Conservation (phyloP, 1,139 yeast genomes). For the Eremothecium sinecaudum region DNA sequence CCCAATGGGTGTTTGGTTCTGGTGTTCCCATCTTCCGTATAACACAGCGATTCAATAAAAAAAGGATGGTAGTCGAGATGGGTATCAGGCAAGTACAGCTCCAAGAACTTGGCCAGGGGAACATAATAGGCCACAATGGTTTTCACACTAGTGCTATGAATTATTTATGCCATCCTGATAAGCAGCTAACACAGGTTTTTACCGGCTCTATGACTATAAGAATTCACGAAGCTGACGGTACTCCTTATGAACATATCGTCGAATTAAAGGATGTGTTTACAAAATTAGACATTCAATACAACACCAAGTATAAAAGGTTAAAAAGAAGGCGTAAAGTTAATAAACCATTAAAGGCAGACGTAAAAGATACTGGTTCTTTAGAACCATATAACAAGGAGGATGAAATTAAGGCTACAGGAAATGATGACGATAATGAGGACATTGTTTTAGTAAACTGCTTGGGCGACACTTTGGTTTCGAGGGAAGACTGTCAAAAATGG, state of each 20-base stretch:
- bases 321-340: constrained; percentile 55
- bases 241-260: constrained; percentile 96
- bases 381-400: constrained; percentile 20
- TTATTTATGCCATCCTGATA: constrained; percentile 18
- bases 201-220: constrained; percentile 95
- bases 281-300: constrained; percentile 86
- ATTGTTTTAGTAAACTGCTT: constrained; percentile 47
- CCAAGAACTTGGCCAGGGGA: constrained; percentile 46
- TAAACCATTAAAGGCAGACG: constrained; percentile 28
- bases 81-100: constrained; percentile 83
- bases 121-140: constrained; percentile 22
- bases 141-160: constrained; percentile 25
- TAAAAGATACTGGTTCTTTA: constrained; percentile 10
- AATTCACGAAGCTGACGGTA: constrained; percentile 98
- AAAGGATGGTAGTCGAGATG: constrained; percentile 90
- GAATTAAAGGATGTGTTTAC: constrained; percentile 79
- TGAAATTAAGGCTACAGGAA: constrained; percentile 21
- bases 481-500: constrained; percentile 63
- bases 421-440: constrained; percentile 17
- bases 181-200: constrained; percentile 42
- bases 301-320: constrained; percentile 72
- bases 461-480: constrained; percentile 65
- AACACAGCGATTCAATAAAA: constrained; percentile 86
- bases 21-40: constrained; percentile 87
- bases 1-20: constrained; percentile 85